phyloP scores from a whole-genome alignment of 768 basidiomycete species.

The Hericium erinaceus region DNA sequence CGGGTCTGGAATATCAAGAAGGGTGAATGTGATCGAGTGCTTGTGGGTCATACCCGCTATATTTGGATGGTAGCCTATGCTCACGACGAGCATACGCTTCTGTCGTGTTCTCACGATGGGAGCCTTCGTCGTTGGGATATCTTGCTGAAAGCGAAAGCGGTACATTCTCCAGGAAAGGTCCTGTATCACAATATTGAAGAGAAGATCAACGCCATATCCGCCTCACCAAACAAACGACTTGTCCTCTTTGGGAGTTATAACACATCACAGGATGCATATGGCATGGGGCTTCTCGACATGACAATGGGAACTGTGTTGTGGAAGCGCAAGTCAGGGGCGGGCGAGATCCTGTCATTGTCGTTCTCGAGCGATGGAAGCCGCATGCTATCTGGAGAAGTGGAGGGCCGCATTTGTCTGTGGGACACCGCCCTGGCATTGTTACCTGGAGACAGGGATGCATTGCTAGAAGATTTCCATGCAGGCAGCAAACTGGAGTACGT shows the following conservation, averaged over 20 bases:
- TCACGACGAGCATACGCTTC: neutral
- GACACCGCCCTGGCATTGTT: neutral
- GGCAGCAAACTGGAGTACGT: neutral
- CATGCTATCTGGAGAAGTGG: neutral
- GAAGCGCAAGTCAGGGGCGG: too few species aligned
- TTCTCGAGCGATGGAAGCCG: too few species aligned
- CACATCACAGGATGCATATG: neutral
- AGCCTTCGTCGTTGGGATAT: neutral
- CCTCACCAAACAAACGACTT: neutral
- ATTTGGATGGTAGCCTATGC: neutral
- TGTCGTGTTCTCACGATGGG: neutral
- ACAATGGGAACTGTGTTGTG: neutral
- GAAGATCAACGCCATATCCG: neutral
- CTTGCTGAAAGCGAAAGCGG: neutral
- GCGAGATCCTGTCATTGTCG: too few species aligned
- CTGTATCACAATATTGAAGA: neutral
- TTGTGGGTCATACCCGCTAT: neutral
- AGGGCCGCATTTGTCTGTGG: neutral
- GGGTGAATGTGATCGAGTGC: neutral
- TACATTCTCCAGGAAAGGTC: neutral
- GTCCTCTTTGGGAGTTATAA: neutral
- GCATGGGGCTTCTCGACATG: neutral
- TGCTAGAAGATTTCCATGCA: neutral
- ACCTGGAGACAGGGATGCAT: neutral
- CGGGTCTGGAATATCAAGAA: neutral